These are phyloP conservation scores for Antarctomyces pellizariae DNA, from an alignment of 495 filamentous ascomycete genomes.

Conservation along the genomic window DNA sequence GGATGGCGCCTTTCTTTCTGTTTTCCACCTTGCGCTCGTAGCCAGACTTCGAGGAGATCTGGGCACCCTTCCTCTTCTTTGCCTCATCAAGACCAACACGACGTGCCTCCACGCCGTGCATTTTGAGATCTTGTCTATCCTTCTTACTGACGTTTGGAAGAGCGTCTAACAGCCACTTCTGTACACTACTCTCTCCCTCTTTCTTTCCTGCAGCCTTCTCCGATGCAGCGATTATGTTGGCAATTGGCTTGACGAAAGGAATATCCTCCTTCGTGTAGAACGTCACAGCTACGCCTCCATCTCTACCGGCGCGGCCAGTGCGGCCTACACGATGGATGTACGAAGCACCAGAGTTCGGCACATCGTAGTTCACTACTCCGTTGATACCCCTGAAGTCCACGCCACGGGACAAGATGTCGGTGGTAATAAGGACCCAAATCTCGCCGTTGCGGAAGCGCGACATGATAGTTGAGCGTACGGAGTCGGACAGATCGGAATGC, in stretches of 20 bases:
- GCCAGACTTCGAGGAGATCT: slow-evolving; percentile 83
- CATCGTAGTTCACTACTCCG: slow-evolving; percentile 90
- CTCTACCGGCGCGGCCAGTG: slow-evolving; percentile 69
- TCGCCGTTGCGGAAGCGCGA: slow-evolving; percentile 74
- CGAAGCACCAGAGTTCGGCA: slow-evolving; percentile 63
- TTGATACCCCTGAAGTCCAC: slow-evolving; percentile 86
- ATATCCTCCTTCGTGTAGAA: slow-evolving; percentile 92
- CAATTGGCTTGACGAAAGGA: slow-evolving; percentile 70
- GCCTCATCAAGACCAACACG: slow-evolving; percentile 19
- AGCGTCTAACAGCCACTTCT: slow-evolving; percentile 76
- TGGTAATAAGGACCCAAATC: slow-evolving; percentile 90
- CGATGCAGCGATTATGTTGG: slow-evolving; percentile 70
- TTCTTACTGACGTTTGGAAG: slow-evolving; percentile 65
- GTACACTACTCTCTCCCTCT: slow-evolving; percentile 25
- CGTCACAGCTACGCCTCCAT: slow-evolving; percentile 79
- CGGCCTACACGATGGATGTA: slow-evolving; percentile 89
- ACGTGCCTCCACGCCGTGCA: slow-evolving; percentile 56
- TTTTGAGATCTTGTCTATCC: slow-evolving; percentile 60
- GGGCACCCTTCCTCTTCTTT: slow-evolving; percentile 18
- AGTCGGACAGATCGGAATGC: slow-evolving; percentile 65
- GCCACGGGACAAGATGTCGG: slow-evolving; percentile 72
- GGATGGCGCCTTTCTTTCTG: slow-evolving; percentile 46
- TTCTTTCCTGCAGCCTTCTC: slow-evolving; percentile 39
- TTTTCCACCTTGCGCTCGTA: slow-evolving; percentile 64
- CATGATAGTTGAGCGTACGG: slow-evolving; percentile 56